Conservation (phyloP, 2,329 filamentous ascomycete species). For the Aspergillus persii region DNA sequence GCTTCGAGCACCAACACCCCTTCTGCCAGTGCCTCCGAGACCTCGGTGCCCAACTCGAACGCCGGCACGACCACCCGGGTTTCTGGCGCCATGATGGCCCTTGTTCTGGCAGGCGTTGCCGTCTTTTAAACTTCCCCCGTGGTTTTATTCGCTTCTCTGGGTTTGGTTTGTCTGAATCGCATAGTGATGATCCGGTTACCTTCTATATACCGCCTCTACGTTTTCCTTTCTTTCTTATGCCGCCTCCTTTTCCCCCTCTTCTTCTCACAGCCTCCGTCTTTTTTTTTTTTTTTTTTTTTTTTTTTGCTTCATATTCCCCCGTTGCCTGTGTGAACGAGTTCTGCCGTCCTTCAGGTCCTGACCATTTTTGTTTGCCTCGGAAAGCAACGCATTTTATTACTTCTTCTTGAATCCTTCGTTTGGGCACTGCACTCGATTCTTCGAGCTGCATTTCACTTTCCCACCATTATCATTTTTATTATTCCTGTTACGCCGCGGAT, state of each 20-base stretch:
- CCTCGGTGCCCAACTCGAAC: conserved; percentile 30
- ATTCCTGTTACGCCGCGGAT: background rate
- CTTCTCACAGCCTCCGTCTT: background rate
- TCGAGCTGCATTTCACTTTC: background rate
- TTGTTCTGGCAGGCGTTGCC: conserved; percentile 34
- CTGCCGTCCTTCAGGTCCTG: background rate
- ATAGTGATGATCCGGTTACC: background rate
- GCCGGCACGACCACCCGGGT: conserved; percentile 32
- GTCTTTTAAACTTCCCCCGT: conserved; percentile 29
- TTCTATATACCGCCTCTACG: background rate
- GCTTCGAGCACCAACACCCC: conserved; percentile 17
- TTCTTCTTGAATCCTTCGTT: background rate
- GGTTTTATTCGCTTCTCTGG: background rate
- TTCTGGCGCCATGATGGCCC: conserved; percentile 35
- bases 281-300: background rate
- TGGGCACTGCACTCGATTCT: background rate
- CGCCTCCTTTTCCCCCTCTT: background rate
- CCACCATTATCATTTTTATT: background rate
- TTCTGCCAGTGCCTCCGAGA: conserved; percentile 22
- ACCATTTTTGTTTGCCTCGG: conserved; percentile 1
- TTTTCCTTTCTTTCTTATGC: background rate
- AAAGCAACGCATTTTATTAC: background rate
- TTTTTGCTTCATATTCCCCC: background rate
- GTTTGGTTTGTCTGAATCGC: background rate
- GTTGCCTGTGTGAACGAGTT: conserved; percentile 2